Percentiles rank a stretch among this genome's conserved stretches.
phyloP scores from a whole-genome alignment of 2,329 filamentous ascomycete species.

The Hypoxylon sp. region DNA sequence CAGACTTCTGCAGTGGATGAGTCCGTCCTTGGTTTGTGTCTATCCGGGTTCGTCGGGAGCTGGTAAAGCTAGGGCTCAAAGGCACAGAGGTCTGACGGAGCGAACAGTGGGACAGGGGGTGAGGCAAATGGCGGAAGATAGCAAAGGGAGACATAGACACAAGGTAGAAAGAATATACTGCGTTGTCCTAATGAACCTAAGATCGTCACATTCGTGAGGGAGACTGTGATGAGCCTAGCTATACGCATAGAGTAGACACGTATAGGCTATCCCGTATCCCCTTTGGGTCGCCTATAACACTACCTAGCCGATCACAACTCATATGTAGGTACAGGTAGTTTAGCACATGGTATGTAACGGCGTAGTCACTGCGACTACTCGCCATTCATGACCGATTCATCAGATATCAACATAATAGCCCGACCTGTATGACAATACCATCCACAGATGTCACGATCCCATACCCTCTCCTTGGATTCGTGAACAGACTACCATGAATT shows the following conservation, averaged over 20 bases:
- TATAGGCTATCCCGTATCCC: neutral
- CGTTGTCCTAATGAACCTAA: neutral
- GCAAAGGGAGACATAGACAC: neutral
- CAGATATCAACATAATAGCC: neutral
- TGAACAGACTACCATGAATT: neutral
- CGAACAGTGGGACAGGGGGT: too few relatives aligned
- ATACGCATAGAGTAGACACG: neutral
- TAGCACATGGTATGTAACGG: neutral
- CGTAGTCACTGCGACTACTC: neutral
- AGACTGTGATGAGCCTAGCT: neutral
- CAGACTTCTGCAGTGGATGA: neutral
- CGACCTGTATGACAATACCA: neutral
- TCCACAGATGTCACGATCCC: neutral
- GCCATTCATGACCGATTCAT: neutral
- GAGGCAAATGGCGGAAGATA: neutral
- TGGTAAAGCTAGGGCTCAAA: neutral
- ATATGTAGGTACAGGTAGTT: too few relatives aligned
- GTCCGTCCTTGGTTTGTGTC: neutral
- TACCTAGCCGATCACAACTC: neutral
- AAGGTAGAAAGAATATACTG: neutral
- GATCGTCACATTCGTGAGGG: neutral
- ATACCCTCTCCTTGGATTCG: neutral
- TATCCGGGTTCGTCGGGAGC: neutral
- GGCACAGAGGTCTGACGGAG: too few relatives aligned
- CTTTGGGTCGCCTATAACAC: neutral